phyloP scores from a whole-genome alignment of 2,329 filamentous ascomycete genomes.

The Lasiodiplodia sp. region DNA sequence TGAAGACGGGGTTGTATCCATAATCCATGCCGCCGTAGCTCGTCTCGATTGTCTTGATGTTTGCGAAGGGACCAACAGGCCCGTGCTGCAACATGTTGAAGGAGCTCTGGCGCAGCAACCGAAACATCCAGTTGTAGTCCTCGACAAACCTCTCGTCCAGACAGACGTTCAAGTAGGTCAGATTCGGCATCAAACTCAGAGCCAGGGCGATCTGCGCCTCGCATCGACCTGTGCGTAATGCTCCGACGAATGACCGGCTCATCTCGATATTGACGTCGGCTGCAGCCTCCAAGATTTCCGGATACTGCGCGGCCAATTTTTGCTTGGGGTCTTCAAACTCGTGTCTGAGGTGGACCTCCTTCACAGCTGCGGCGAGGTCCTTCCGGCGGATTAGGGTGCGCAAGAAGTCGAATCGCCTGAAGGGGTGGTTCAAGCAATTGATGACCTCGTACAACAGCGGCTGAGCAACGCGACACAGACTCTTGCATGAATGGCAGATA shows the following conservation, averaged over 20 bases:
- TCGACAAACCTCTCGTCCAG: slow-evolving; percentile 12
- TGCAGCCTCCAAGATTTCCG: slow-evolving; percentile 4
- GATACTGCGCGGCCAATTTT: neutral
- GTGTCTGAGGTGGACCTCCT: slow-evolving; percentile 13
- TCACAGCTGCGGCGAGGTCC: neutral
- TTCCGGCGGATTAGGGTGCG: neutral
- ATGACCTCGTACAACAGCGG: slow-evolving; percentile 3
- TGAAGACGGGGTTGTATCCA: slow-evolving; percentile 16
- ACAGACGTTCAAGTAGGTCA: slow-evolving; percentile 15
- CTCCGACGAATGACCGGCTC: slow-evolving; percentile 1
- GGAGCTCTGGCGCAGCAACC: slow-evolving; percentile 1
- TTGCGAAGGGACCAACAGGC: neutral
- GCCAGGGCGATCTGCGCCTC: slow-evolving; percentile 11
- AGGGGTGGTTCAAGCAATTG: neutral
- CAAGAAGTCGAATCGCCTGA: neutral
- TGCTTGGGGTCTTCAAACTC: neutral
- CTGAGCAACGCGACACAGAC: slow-evolving; percentile 6
- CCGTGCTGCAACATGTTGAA: slow-evolving; percentile 3
- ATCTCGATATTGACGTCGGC: neutral
- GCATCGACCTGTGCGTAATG: slow-evolving; percentile 1
- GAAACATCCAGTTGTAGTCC: slow-evolving; percentile 17
- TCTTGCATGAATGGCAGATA: neutral
- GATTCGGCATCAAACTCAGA: slow-evolving; percentile 1
- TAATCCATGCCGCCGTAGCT: slow-evolving; percentile 6
- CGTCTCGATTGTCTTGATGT: neutral